Conservation (phyloP, 1,284 basidiomycete species). For the Agroathelia rolfsii region DNA sequence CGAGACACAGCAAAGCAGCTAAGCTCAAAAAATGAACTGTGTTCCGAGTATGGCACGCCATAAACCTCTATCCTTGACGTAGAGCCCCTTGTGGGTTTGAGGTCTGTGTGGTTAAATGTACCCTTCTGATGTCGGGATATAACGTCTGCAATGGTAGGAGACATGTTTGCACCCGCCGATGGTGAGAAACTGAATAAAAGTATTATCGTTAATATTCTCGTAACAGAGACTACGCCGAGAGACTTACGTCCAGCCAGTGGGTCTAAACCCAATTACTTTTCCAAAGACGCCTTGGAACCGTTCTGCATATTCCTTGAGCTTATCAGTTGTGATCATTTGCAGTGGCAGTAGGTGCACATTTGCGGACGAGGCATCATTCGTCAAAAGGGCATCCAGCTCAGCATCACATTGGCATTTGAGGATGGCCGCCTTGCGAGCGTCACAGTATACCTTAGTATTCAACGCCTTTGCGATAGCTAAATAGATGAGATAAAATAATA, state of each 20-base stretch:
- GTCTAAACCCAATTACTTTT: constrained; percentile 76
- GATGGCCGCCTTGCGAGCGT: constrained; percentile 72
- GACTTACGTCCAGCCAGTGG: constrained; percentile 89
- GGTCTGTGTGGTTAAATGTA: constrained; percentile 56
- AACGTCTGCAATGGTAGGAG: constrained; percentile 55
- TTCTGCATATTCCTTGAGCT: constrained; percentile 70
- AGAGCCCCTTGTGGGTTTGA: constrained; percentile 67
- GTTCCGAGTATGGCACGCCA: constrained; percentile 92
- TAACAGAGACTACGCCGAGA: too few species aligned
- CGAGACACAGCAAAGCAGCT: constrained; percentile 89
- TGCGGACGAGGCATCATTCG: constrained; percentile 66
- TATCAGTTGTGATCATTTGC: constrained; percentile 69
- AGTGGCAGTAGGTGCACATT: constrained; percentile 85
- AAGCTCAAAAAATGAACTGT: constrained; percentile 89
- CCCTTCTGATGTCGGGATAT: constrained; percentile 58
- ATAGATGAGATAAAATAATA: too few species aligned
- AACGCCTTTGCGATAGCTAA: constrained; percentile 82
- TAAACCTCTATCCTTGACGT: constrained; percentile 64
- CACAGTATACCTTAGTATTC: constrained; percentile 84
- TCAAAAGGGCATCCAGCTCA: constrained; percentile 75
- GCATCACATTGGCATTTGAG: constrained; percentile 75
- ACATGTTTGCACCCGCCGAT: constrained; percentile 53
- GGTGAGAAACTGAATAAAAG: constrained; percentile 53
- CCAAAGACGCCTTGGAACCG: constrained; percentile 68
- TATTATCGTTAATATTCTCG: too few species aligned